Evolutionary conservation across 768 basidiomycete genomes (phyloP), one percentile per base, ranked within the genome.

Genomic region (Myochromella boudieri): DNA sequence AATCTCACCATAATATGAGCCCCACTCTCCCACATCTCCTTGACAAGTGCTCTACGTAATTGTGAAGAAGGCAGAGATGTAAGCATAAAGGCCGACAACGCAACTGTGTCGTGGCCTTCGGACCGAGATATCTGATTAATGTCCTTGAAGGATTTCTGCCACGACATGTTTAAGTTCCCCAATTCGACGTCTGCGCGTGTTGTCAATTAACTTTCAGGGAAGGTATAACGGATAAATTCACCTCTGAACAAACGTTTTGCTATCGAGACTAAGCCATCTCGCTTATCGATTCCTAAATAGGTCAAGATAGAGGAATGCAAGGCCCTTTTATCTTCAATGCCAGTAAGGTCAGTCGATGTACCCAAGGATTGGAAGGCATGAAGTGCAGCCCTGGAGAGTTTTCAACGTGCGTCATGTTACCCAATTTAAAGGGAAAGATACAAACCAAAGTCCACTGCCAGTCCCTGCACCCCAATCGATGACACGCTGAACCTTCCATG

Each of bases 21-120:
- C 34, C 91, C 92, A 57, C 91, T 91, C 37, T 88, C 78, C 94
- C 94, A 97, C 76, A 97, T 88, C 56, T 90, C 82, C 59, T 85
- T 82, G 21, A 95, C 74, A 36, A 92, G 60, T 2, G 73, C 68
- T 66, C 82, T 85, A 49, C 86, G 77, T 7, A 81, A 76, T 14
- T 82, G 56, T 31, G 80, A 62, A 2, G 77, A 81, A 4, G 82
- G 69, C 14, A 93, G 69, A 15, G 88, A 78, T n/a, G 88, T 84
- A 1, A 99, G 69, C 61, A 84, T 75, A 68, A 97, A 98, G 1
- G 94, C 87, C 14, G 90, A 91, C 24, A 99, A 60, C 1, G 89
- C 91, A 21, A 97, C 56, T 12, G 77, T 75, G 42, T 75, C 69
- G 22, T 65, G 59, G 15, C 80, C 82, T 11, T 78, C 64, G 15